Conservation (phyloP, 2,329 filamentous ascomycete species). For the Ophiostoma sp. region DNA sequence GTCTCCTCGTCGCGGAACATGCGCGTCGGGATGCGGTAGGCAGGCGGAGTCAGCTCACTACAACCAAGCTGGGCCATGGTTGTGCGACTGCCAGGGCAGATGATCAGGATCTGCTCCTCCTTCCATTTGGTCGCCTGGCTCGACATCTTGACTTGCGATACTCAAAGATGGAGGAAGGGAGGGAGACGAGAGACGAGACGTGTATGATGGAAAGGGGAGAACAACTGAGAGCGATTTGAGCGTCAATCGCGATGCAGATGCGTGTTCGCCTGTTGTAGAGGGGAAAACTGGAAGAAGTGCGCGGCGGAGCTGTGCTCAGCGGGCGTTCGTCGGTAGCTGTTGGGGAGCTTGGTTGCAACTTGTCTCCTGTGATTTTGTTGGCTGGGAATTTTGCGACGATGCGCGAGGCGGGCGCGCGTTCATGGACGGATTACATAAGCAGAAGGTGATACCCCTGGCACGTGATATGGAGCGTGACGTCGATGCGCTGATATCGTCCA, state of each 20-base stretch:
- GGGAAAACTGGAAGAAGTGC: constrained; percentile 6
- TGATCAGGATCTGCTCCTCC: constrained; percentile 62
- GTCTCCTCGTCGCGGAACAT: constrained; percentile 86
- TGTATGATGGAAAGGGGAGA: background rate
- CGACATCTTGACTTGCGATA: constrained; percentile 40
- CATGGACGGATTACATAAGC: background rate
- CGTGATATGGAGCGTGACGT: background rate
- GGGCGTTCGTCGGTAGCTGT: constrained; percentile 19
- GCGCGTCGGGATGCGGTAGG: constrained; percentile 78
- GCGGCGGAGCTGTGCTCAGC: constrained; percentile 21
- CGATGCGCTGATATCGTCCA: too few relatives aligned
- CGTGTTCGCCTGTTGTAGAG: background rate
- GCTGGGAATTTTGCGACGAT: constrained; percentile 25
- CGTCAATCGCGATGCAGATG: background rate
- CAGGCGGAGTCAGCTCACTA: constrained; percentile 85
- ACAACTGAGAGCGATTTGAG: background rate
- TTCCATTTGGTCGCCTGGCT: constrained; percentile 54
- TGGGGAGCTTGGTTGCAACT: constrained; percentile 16
- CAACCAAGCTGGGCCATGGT: constrained; percentile 89
- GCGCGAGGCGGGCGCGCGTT: constrained; percentile 20
- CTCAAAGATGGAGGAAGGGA: constrained; percentile 8
- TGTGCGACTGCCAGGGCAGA: constrained; percentile 79
- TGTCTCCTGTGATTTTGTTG: constrained; percentile 22
- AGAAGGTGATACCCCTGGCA: background rate
- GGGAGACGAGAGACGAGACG: background rate